These are phyloP conservation scores for Pythium sukuiense DNA, from an alignment of 352 stramenopile species.

Conservation along the genomic window DNA sequence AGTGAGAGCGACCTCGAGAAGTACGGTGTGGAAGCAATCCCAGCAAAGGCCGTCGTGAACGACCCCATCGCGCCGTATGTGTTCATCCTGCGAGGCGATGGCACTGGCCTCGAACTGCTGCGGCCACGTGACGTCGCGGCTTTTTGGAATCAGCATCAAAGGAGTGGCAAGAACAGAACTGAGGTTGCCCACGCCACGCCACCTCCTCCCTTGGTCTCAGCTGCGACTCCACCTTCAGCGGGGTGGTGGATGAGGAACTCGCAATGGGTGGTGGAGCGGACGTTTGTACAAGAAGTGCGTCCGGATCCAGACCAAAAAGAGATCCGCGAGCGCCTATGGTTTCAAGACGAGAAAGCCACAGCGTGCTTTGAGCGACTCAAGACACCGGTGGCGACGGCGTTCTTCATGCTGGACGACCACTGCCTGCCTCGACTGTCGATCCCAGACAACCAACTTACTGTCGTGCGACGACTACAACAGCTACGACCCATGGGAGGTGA, in stretches of 20 bases:
- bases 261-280: constrained; percentile 11
- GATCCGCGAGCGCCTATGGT: constrained; percentile 18
- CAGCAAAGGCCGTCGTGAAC: constrained; percentile 64
- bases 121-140: constrained; percentile 45
- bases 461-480: constrained; percentile 49
- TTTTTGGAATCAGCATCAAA: constrained; percentile 17
- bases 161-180: not conserved
- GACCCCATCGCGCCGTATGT: constrained; percentile 73
- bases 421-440: constrained; percentile 11
- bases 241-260: constrained; percentile 11
- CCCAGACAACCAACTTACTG: constrained; percentile 36
- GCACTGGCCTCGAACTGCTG: constrained; percentile 60
- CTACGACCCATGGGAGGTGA: constrained; percentile 39
- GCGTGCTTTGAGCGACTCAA: constrained; percentile 38
- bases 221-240: not conserved
- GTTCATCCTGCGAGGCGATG: constrained; percentile 75
- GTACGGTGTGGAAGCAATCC: constrained; percentile 53
- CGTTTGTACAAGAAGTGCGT: constrained; percentile 32
- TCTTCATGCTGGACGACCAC: constrained; percentile 36
- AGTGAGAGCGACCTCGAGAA: constrained; percentile 46
- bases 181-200: not conserved
- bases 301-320: constrained; percentile 8
- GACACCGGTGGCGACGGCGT: constrained; percentile 44
- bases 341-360: constrained; percentile 44
- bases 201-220: constrained; percentile 7